A percentile compares a stretch with the other conserved stretches of the same genome.
Evolutionary conservation across 2,329 filamentous ascomycete species (phyloP).

Genomic region (Zymoseptoria pseudotritici): DNA sequence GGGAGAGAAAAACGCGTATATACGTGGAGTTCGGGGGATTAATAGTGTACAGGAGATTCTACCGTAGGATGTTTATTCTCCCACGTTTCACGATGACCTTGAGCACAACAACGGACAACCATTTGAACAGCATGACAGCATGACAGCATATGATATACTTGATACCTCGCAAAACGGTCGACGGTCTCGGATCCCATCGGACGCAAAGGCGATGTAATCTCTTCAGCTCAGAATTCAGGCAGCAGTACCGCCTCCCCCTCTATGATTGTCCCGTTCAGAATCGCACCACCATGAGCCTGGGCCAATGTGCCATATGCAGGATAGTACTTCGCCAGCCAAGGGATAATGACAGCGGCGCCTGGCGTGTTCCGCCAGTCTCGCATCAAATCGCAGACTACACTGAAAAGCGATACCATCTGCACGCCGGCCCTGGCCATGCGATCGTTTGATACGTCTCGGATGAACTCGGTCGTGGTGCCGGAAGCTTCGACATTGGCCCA

Average conservation of each 20-base stretch:
- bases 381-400: slow-evolving; percentile 57
- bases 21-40: no score
- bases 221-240: slow-evolving; percentile 1
- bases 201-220: background rate
- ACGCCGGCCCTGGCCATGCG: slow-evolving; percentile 62
- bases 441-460: slow-evolving; percentile 57
- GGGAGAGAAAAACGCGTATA: no score
- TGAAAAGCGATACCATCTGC: slow-evolving; percentile 55
- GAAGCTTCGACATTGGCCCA: slow-evolving; percentile 66
- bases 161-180: background rate
- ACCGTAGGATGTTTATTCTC: no score
- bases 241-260: slow-evolving; percentile 44
- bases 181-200: background rate
- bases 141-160: background rate
- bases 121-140: background rate
- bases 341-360: slow-evolving; percentile 48
- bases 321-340: slow-evolving; percentile 57
- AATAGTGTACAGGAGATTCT: no score
- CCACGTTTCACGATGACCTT: background rate
- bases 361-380: slow-evolving; percentile 49
- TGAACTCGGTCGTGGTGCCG: slow-evolving; percentile 55
- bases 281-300: slow-evolving; percentile 52
- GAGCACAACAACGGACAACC: background rate
- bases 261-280: slow-evolving; percentile 52
- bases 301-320: slow-evolving; percentile 60